Percentiles rank a stretch among this genome's conserved stretches.
These are phyloP conservation scores for Arabidopsis thaliana DNA, from an alignment of 345 rosid species.

Conservation along the genomic window TAIR10.1 NC_003070.9:25383001-25383500, in stretches of 20 bases:
- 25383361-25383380: conserved; percentile 20
- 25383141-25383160: background rate
- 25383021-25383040: conserved; percentile 1
- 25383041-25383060: background rate
- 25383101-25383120: background rate
- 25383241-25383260: conserved; percentile 39
- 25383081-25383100: background rate
- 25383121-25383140: background rate
- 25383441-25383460: background rate
- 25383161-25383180: background rate
- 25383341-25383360: conserved; percentile 32
- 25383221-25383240: conserved; percentile 1
- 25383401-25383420: background rate
- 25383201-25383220: background rate
- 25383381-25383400: background rate
- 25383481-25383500: background rate
- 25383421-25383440: background rate
- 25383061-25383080: background rate
- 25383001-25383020: background rate
- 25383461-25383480: background rate
- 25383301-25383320: conserved; percentile 37
- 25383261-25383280: conserved; percentile 31
- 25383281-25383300: conserved; percentile 33
- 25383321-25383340: conserved; percentile 30
- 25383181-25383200: background rate